Evolutionary conservation across 495 filamentous ascomycete species (phyloP).

Genomic region (Sordaria brevicollis): DNA sequence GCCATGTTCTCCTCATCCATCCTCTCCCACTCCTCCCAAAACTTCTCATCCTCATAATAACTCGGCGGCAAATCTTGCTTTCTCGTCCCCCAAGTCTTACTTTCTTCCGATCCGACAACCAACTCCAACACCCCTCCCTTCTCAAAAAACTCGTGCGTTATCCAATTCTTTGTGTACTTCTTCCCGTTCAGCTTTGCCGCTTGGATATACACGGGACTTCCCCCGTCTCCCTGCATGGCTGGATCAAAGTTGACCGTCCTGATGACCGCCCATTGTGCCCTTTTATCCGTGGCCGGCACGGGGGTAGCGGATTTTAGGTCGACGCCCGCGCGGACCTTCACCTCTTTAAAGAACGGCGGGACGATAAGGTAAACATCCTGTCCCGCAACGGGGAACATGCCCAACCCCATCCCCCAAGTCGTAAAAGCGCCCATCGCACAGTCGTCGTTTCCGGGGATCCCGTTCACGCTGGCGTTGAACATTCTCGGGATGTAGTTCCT

Average conservation of each 20-base stretch:
- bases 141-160: constrained; percentile 62
- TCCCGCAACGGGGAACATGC: constrained; percentile 64
- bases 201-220: constrained; percentile 50
- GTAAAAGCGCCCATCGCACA: constrained; percentile 67
- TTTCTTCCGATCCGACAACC: constrained; percentile 50
- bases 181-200: constrained; percentile 53
- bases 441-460: constrained; percentile 69
- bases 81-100: constrained; percentile 53
- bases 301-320: constrained; percentile 19
- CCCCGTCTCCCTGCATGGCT: constrained; percentile 8
- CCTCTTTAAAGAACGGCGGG: constrained; percentile 52
- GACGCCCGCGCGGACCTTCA: constrained; percentile 40
- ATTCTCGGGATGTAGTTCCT: constrained; percentile 56
- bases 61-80: constrained; percentile 59
- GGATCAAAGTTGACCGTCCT: constrained; percentile 49
- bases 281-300: not conserved
- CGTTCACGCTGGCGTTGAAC: constrained; percentile 51
- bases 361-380: constrained; percentile 66
- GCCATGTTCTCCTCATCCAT: not conserved
- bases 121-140: constrained; percentile 57
- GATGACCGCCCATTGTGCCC: constrained; percentile 48
- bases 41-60: constrained; percentile 6
- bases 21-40: not conserved
- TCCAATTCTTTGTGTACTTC: constrained; percentile 57
- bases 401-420: constrained; percentile 53